These are phyloP conservation scores for Orbilia quercus DNA, from an alignment of 2,329 filamentous ascomycete genomes.

Conservation along the genomic window DNA sequence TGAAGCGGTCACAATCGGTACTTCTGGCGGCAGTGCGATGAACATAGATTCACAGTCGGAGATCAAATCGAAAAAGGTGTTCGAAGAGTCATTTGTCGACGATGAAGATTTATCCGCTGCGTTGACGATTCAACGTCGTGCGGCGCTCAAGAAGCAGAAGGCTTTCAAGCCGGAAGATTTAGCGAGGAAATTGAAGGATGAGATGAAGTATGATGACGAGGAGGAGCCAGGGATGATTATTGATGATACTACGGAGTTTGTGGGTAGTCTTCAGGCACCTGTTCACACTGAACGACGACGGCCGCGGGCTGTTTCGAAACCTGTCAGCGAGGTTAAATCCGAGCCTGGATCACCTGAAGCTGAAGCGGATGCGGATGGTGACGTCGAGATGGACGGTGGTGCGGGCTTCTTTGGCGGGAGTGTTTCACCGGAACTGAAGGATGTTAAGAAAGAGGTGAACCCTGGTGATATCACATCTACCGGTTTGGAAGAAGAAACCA, in stretches of 20 bases:
- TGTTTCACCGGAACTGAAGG: constrained; percentile 64
- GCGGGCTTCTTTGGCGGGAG: constrained; percentile 67
- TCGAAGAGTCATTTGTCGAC: constrained; percentile 79
- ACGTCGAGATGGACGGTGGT: constrained; percentile 68
- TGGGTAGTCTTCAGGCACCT: constrained; percentile 82
- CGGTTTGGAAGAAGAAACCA: constrained; percentile 86
- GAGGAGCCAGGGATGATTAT: constrained; percentile 80
- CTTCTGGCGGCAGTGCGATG: constrained; percentile 69
- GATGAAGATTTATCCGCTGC: constrained; percentile 92
- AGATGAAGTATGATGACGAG: constrained; percentile 66
- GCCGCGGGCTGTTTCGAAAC: constrained; percentile 59
- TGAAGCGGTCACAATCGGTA: constrained; percentile 62
- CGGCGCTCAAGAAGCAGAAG: constrained; percentile 91
- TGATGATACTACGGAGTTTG: constrained; percentile 94
- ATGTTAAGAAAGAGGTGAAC: constrained; percentile 64
- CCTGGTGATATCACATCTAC: constrained; percentile 71
- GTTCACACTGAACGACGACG: constrained; percentile 69
- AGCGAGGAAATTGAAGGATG: constrained; percentile 78
- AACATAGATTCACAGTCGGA: constrained; percentile 75
- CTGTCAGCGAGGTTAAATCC: constrained; percentile 51
- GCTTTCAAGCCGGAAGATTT: constrained; percentile 86
- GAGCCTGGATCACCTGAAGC: constrained; percentile 65
- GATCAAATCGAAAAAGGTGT: constrained; percentile 70
- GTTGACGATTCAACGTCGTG: constrained; percentile 82
- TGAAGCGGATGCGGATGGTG: constrained; percentile 65